Evolutionary conservation across 352 stramenopile species (phyloP).

Genomic region (Aphanomyces euteiches): DNA sequence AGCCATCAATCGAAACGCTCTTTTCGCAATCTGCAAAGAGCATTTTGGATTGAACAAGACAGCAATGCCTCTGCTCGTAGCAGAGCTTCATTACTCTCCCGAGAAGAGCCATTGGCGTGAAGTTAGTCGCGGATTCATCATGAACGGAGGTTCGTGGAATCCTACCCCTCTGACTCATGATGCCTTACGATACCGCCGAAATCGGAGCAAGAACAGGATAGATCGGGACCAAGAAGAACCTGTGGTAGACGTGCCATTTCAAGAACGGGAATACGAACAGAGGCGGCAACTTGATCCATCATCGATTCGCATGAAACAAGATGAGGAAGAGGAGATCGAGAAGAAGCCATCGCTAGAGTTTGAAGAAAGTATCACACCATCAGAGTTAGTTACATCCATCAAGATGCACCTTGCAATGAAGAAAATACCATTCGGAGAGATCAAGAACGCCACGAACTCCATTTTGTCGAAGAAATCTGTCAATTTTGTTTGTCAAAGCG

Average conservation of each 20-base stretch:
- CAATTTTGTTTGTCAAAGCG: too few relatives aligned
- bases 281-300: conserved; percentile 40
- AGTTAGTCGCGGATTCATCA: conserved; percentile 55
- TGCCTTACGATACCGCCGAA: conserved; percentile 42
- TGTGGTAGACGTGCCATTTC: background rate
- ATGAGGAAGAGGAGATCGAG: conserved; percentile 34
- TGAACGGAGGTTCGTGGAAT: conserved; percentile 54
- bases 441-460: conserved; percentile 5
- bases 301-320: conserved; percentile 49
- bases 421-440: conserved; percentile 26
- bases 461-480: background rate
- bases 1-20: conserved; percentile 38
- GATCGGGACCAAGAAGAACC: background rate
- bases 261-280: conserved; percentile 51
- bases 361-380: conserved; percentile 35
- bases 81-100: conserved; percentile 41
- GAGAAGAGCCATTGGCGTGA: conserved; percentile 29
- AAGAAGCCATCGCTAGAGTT: conserved; percentile 31
- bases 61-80: conserved; percentile 58
- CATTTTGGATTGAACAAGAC: conserved; percentile 52
- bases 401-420: conserved; percentile 33
- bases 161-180: conserved; percentile 8
- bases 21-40: conserved; percentile 37
- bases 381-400: conserved; percentile 38
- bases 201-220: conserved; percentile 32